Conservation (phyloP, 2,329 filamentous ascomycete species). For the Pleoardoris graminearum region DNA sequence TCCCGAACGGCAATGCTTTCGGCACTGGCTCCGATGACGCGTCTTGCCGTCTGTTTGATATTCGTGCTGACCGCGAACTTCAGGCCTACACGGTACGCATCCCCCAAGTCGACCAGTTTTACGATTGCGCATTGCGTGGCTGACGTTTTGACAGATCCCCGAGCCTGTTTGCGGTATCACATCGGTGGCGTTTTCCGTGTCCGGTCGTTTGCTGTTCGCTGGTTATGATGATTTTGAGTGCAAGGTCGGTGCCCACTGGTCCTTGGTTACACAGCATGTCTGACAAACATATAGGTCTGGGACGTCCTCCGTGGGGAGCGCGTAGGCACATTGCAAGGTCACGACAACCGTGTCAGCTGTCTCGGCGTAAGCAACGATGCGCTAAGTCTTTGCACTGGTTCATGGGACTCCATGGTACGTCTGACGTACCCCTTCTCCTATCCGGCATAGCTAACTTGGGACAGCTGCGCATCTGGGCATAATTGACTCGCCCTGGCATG, state of each 20-base stretch:
- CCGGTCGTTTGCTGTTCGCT: conserved; percentile 89
- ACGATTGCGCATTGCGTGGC: conserved; percentile 19
- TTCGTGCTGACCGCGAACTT: conserved; percentile 84
- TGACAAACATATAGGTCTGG: conserved; percentile 73
- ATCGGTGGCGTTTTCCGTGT: conserved; percentile 96
- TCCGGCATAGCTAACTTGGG: conserved; percentile 27
- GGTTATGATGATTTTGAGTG: conserved; percentile 99
- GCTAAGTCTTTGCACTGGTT: conserved; percentile 98
- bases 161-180: conserved; percentile 98
- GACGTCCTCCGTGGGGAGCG: conserved; percentile 95
- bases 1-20: conserved; percentile 97
- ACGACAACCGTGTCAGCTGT: conserved; percentile 99
- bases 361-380: conserved; percentile 98
- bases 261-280: conserved; percentile 42
- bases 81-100: conserved; percentile 67
- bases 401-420: conserved; percentile 97
- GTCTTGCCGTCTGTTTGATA: conserved; percentile 95
- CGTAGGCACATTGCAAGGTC: conserved; percentile 92
- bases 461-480: conserved; percentile 59
- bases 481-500: conserved; percentile 26
- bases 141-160: conserved; percentile 69
- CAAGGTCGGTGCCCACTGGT: conserved; percentile 70
- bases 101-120: background rate
- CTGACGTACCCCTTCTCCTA: conserved; percentile 10
- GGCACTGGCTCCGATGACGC: conserved; percentile 97